Base-by-base conservation (phyloP, 495 filamentous ascomycete genomes). In the Apiosordaria backusii region DNA sequence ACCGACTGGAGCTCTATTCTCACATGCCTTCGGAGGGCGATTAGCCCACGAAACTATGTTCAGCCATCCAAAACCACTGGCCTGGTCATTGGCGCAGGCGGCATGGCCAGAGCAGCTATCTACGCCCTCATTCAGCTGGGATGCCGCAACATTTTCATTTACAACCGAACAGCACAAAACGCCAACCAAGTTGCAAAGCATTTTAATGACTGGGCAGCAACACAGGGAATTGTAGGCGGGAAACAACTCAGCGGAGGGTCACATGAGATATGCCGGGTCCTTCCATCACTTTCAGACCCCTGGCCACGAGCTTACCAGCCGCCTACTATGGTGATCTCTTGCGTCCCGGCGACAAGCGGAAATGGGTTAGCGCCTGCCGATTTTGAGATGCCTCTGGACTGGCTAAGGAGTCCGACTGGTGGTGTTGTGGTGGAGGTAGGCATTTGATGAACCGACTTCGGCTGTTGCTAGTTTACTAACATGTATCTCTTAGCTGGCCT, bases 1-100 rank as follows among this genome's bases (percentile, higher is more conserved):
- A 95, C 90, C 0, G 91, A 93, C 76, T 95, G 90, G 89, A 89
- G 89, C 25, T 87, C 90, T 16, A 90, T 93, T 21, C 61, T 78
- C 13, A 81, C 80, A 9, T 92, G 89, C 68, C 82, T 93, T 25
- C 85, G 85, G 3, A 85, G 90, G 26, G 90, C 91, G 62, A 86
- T 93, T 60, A 92, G 90, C 15, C 91, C 91, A 13, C 84, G 89
- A 15, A 93, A 95, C 71, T 88, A 87, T 3, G 88, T 93, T 4
- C 88, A 88, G 64, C 85, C 86, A 0, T 80, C 78, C 21, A 84
- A 80, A 64, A 91, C 89, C 1, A 89, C 87, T 0, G 90, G 83
- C 0, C 75, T 95, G 4, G 87, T 95, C 13, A 84, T 93, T 64
- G 91, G 91, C 22, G 91, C 91, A 0, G 91, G 91, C 35, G 90